Percentiles rank a stretch among this genome's conserved stretches.
Evolutionary conservation across 345 rosid species (phyloP).

Genomic region (Populus pruinosa): DNA sequence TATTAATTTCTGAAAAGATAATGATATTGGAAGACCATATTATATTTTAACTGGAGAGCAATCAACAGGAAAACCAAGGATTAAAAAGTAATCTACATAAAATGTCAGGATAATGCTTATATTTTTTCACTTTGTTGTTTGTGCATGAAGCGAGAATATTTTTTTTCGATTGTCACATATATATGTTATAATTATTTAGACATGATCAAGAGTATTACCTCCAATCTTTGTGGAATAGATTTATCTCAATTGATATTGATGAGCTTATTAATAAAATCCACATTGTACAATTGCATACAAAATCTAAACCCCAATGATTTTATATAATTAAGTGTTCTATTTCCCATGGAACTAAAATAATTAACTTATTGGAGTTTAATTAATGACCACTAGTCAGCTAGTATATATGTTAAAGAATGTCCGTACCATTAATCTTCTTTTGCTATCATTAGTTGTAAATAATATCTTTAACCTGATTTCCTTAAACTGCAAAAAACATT

Average conservation of each 20-base stretch:
- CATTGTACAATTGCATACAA: background rate
- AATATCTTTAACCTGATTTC: background rate
- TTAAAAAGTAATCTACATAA: too few relatives aligned
- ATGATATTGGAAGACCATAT: background rate
- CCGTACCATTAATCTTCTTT: background rate
- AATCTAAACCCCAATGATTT: background rate
- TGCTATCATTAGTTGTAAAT: background rate
- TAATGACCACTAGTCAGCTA: background rate
- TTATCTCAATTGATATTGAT: background rate
- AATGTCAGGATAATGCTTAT: constrained; percentile 1
- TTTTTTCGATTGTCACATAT: constrained; percentile 8
- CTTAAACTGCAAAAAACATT: background rate
- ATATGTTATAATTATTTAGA: background rate
- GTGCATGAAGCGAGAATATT: constrained; percentile 22
- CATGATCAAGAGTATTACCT: background rate
- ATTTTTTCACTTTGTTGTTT: constrained; percentile 13
- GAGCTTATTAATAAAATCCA: background rate
- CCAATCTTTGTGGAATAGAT: constrained; percentile 23
- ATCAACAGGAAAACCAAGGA: too few relatives aligned
- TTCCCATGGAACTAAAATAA: background rate
- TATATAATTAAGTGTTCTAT: background rate
- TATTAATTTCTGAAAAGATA: background rate
- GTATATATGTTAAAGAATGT: background rate
- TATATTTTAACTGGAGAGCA: constrained; percentile 5
- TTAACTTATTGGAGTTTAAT: background rate